Evolutionary conservation across 495 filamentous ascomycete species (phyloP).

Genomic region (Tuber aestivum): DNA sequence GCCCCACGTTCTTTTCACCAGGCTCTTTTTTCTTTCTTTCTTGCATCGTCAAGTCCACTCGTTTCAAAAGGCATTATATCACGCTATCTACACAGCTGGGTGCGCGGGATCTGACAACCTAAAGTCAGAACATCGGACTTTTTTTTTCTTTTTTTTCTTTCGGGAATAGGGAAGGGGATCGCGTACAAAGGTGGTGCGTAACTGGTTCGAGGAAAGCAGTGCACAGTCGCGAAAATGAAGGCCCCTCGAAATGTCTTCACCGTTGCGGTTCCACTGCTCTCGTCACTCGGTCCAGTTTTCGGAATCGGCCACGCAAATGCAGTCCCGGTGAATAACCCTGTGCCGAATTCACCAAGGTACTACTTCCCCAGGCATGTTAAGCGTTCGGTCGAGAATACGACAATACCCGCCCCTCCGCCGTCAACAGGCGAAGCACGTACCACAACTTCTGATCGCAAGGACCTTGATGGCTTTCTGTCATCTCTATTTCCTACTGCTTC

Average conservation of each 20-base stretch:
- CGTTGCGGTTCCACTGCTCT: conserved; percentile 31
- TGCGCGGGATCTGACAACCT: conserved; percentile 14
- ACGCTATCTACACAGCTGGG: conserved; percentile 16
- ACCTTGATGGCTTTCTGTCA: conserved; percentile 21
- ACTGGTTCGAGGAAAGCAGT: conserved; percentile 4
- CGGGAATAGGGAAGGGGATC: conserved; percentile 5
- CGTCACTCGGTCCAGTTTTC: conserved; percentile 27
- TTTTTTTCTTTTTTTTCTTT: not conserved
- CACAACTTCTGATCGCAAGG: conserved; percentile 11
- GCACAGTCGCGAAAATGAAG: conserved; percentile 30
- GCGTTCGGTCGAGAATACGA: conserved; percentile 51
- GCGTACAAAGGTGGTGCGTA: conserved; percentile 12
- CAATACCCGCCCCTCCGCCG: conserved; percentile 43
- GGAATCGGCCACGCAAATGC: conserved; percentile 34
- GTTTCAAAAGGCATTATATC: conserved; percentile 24
- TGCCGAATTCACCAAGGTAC: conserved; percentile 49
- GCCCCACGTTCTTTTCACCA: conserved; percentile 39
- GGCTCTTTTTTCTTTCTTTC: conserved; percentile 11
- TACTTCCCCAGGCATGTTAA: conserved; percentile 60
- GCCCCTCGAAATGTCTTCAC: conserved; percentile 32
- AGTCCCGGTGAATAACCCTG: conserved; percentile 14
- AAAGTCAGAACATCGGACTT: conserved; percentile 10
- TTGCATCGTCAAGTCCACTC: conserved; percentile 33
- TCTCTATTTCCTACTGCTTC: conserved; percentile 11
- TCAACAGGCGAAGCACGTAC: conserved; percentile 33